Base-by-base conservation (phyloP, 2,329 filamentous ascomycete genomes). In the Colletotrichum filicis region DNA sequence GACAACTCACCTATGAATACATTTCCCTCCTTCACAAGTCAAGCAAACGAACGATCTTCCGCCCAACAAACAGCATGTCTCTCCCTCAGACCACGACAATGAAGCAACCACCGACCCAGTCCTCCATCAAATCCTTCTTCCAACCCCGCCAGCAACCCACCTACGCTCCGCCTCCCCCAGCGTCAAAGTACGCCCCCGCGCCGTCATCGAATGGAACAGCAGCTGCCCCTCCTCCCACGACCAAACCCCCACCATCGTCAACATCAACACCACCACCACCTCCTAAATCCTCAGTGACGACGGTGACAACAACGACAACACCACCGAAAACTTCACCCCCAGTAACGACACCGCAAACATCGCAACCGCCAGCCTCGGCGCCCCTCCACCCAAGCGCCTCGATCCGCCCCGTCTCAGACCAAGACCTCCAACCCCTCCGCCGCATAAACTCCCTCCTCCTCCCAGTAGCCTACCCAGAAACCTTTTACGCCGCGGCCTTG, bases 371-470 rank as follows among this genome's bases (percentile, higher is more conserved):
- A 8, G 75, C 81, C 79, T 64, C 80, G 60, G 32, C 83, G 77
- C 58, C 79, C 78, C 63, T 87, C 76, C 79, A 86, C 81, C 81
- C 81, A 16, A 84, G 89, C 79, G 89, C 89, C 24, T 81, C 82
- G 71, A 89, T 92, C 78, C 85, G 87, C 6, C 83, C 84, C 66
- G 82, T 92, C 65, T 81, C 83, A 1, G 80, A 84, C 57, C 78
- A 82, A 58, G 89, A 92, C 80, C 81, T 92, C 69, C 83, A 88
- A 69, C 85, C 89, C 57, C 85, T 93, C 6, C 89, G 89, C 52
- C 88, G 91, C 76, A 91, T 93, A 80, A 92, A 92, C 81, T 83
- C 89, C 57, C 87, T 93, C 63, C 87, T 93, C 65, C 88, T 93
- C 1, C 90, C 89, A 62, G 89, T 93, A 71, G 83, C 85, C 79